Evolutionary conservation across 305 asterid genomes (phyloP).

Genomic region (Plantago lanceolata): DNA sequence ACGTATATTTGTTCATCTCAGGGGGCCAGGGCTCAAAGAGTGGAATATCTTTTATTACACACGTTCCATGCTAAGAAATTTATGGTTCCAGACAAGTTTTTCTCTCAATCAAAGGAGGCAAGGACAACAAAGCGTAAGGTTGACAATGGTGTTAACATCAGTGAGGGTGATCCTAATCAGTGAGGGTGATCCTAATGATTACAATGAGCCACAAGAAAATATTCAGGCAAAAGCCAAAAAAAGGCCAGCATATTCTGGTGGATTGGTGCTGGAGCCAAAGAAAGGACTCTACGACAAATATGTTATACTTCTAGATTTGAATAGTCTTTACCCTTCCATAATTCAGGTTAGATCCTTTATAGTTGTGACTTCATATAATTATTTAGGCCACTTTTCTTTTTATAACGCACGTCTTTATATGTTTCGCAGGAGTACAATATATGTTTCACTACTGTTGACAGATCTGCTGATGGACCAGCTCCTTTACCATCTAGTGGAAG

Average conservation of each 20-base stretch:
- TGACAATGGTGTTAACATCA: constrained; percentile 43
- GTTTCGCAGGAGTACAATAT: constrained; percentile 83
- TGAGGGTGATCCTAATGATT: constrained; percentile 42
- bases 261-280: constrained; percentile 97
- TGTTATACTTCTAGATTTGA: constrained; percentile 90
- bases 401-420: constrained; percentile 13
- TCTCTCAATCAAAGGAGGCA: constrained; percentile 55
- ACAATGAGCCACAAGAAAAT: constrained; percentile 46
- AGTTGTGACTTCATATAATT: constrained; percentile 12
- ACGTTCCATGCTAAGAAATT: constrained; percentile 91
- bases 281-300: constrained; percentile 93
- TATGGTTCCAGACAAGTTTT: constrained; percentile 84
- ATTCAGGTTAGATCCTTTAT: constrained; percentile 63
- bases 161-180: constrained; percentile 51
- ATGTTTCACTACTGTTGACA: constrained; percentile 94
- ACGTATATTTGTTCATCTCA: constrained; percentile 34
- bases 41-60: constrained; percentile 85
- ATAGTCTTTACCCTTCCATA: constrained; percentile 99
- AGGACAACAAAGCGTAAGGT: constrained; percentile 59
- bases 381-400: constrained; percentile 9
- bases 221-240: constrained; percentile 56
- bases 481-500: constrained; percentile 65
- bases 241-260: constrained; percentile 93
- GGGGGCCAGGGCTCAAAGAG: constrained; percentile 99
- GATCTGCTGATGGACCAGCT: constrained; percentile 61